phyloP scores from a whole-genome alignment of 768 basidiomycete species.

The Rhodotorula paludigena region DNA sequence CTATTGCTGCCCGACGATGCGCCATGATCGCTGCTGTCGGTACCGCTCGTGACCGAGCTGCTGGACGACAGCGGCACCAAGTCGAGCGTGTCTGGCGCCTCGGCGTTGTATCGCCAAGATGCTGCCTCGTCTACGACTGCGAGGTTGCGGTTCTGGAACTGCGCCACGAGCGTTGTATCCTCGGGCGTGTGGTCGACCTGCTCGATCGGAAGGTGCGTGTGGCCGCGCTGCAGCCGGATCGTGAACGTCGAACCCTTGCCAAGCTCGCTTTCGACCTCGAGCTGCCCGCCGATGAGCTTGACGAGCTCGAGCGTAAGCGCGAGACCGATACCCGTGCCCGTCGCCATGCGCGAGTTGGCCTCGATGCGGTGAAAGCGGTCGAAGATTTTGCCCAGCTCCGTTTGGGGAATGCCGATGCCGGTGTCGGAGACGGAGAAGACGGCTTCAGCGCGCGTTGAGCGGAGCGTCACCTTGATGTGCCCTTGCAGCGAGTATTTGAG shows the following conservation, averaged over 20 bases:
- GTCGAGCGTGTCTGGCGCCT: background rate
- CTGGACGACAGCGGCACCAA: background rate
- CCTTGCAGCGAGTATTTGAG: constrained; percentile 31
- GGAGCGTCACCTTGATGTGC: constrained; percentile 18
- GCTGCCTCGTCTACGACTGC: constrained; percentile 30
- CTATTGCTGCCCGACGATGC: constrained; percentile 3
- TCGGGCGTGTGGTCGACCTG: constrained; percentile 26
- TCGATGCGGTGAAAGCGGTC: constrained; percentile 39
- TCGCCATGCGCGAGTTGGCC: constrained; percentile 10
- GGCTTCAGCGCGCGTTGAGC: constrained; percentile 17
- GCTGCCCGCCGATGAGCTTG: constrained; percentile 32
- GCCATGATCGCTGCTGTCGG: constrained; percentile 1
- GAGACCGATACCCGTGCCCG: constrained; percentile 31
- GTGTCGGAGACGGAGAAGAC: constrained; percentile 29
- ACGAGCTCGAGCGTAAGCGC: constrained; percentile 38
- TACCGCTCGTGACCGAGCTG: background rate
- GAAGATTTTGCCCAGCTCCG: constrained; percentile 35
- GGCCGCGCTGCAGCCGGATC: constrained; percentile 23
- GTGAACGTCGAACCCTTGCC: constrained; percentile 28
- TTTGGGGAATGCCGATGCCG: constrained; percentile 29
- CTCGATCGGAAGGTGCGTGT: constrained; percentile 29
- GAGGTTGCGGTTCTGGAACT: constrained; percentile 10
- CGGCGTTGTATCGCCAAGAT: constrained; percentile 21
- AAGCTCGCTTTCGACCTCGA: constrained; percentile 34
- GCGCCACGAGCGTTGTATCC: background rate